Evolutionary conservation across 1,284 basidiomycete species (phyloP).

Genomic region (Apiotrichum brassicae): DNA sequence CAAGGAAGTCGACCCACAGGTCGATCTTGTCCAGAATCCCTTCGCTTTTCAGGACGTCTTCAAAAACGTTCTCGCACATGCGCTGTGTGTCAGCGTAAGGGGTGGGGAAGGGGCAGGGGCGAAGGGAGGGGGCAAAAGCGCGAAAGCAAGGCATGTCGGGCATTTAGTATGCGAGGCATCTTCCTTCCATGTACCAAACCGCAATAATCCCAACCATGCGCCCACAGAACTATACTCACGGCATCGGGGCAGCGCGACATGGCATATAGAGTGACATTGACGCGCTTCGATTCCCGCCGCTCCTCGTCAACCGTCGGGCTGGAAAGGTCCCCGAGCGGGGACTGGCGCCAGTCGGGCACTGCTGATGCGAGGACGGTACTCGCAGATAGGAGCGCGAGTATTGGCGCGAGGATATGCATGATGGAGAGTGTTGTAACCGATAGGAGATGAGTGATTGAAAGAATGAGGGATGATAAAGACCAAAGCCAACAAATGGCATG

Average conservation of each 20-base stretch:
- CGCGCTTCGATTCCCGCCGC: too few relatives aligned
- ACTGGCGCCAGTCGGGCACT: not conserved
- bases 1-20: conserved; percentile 65
- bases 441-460: too few relatives aligned
- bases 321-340: not conserved
- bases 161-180: too few relatives aligned
- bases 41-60: conserved; percentile 59
- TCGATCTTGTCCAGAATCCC: conserved; percentile 57
- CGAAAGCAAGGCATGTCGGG: too few relatives aligned
- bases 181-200: too few relatives aligned
- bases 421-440: too few relatives aligned
- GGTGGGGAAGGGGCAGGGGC: not conserved
- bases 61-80: conserved; percentile 66
- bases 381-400: not conserved
- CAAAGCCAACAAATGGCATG: too few relatives aligned
- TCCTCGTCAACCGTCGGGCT: too few relatives aligned
- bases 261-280: conserved; percentile 43
- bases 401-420: not conserved
- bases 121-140: too few relatives aligned
- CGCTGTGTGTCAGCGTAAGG: conserved; percentile 20
- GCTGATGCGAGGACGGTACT: not conserved
- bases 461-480: too few relatives aligned
- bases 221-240: conserved; percentile 23
- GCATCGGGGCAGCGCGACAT: conserved; percentile 47
- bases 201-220: too few relatives aligned